phyloP scores from a whole-genome alignment of 2,329 filamentous ascomycete genomes.

The Fusarium subglutinans region DNA sequence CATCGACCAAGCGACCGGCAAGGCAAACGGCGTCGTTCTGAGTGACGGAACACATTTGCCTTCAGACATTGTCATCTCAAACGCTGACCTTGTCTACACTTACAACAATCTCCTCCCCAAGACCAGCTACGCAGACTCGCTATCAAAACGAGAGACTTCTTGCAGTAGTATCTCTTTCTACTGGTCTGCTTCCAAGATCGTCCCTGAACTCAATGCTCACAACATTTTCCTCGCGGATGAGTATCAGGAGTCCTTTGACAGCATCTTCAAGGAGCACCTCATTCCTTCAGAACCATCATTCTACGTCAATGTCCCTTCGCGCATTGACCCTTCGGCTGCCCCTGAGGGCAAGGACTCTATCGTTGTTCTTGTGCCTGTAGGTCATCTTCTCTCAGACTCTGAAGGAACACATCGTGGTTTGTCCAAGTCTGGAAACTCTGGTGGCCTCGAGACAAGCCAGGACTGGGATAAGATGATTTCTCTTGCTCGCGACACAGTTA shows the following conservation, averaged over 20 bases:
- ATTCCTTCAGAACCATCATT: slow-evolving; percentile 76
- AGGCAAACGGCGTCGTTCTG: slow-evolving; percentile 68
- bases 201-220: slow-evolving; percentile 73
- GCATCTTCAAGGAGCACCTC: slow-evolving; percentile 75
- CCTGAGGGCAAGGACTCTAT: slow-evolving; percentile 71
- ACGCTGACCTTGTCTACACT: slow-evolving; percentile 78
- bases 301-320: slow-evolving; percentile 79
- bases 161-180: slow-evolving; percentile 82
- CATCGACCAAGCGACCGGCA: slow-evolving; percentile 54
- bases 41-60: slow-evolving; percentile 64
- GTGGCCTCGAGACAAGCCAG: not conserved
- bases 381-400: slow-evolving; percentile 60
- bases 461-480: slow-evolving; percentile 67
- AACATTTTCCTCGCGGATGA: slow-evolving; percentile 82
- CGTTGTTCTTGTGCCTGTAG: slow-evolving; percentile 77
- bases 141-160: slow-evolving; percentile 64
- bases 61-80: slow-evolving; percentile 75
- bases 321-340: slow-evolving; percentile 73
- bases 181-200: slow-evolving; percentile 70
- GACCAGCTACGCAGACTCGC: slow-evolving; percentile 49
- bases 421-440: slow-evolving; percentile 10
- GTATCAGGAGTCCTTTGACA: slow-evolving; percentile 78
- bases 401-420: slow-evolving; percentile 23
- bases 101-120: slow-evolving; percentile 75
- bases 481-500: slow-evolving; percentile 67